phyloP scores from a whole-genome alignment of 2,329 filamentous ascomycete genomes.

The Pestalotiopsis sp. region DNA sequence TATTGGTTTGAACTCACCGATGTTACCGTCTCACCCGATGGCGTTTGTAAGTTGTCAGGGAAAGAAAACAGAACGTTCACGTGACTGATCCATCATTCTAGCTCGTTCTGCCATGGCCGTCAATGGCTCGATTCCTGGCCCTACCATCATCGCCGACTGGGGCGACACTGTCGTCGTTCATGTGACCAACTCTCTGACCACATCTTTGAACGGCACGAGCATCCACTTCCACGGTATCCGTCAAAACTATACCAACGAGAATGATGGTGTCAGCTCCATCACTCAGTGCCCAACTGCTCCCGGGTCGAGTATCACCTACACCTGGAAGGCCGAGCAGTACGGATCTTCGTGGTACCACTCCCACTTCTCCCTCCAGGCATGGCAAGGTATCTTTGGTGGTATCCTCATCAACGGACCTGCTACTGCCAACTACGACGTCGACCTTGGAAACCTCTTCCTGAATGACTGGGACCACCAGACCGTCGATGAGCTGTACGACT shows the following conservation, averaged over 20 bases:
- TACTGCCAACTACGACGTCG: slow-evolving; percentile 62
- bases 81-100: neutral
- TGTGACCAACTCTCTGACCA: slow-evolving; percentile 51
- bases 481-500: slow-evolving; percentile 38
- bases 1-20: slow-evolving; percentile 27
- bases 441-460: slow-evolving; percentile 61
- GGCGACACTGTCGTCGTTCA: slow-evolving; percentile 42
- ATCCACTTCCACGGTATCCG: slow-evolving; percentile 68
- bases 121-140: slow-evolving; percentile 36
- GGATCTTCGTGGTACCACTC: slow-evolving; percentile 64
- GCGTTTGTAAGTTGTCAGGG: slow-evolving; percentile 21
- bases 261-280: slow-evolving; percentile 57
- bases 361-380: slow-evolving; percentile 52
- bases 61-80: neutral
- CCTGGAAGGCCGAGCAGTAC: slow-evolving; percentile 56
- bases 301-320: slow-evolving; percentile 56
- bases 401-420: slow-evolving; percentile 65
- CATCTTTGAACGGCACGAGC: slow-evolving; percentile 55
- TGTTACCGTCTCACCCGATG: slow-evolving; percentile 34
- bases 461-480: slow-evolving; percentile 60
- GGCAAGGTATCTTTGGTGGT: slow-evolving; percentile 60
- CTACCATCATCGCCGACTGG: slow-evolving; percentile 49
- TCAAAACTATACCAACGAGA: slow-evolving; percentile 54
- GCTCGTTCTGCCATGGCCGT: slow-evolving; percentile 34
- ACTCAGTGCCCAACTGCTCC: slow-evolving; percentile 55